Base-by-base conservation (phyloP, 2,329 filamentous ascomycete genomes). In the Calonectria leucothoes region DNA sequence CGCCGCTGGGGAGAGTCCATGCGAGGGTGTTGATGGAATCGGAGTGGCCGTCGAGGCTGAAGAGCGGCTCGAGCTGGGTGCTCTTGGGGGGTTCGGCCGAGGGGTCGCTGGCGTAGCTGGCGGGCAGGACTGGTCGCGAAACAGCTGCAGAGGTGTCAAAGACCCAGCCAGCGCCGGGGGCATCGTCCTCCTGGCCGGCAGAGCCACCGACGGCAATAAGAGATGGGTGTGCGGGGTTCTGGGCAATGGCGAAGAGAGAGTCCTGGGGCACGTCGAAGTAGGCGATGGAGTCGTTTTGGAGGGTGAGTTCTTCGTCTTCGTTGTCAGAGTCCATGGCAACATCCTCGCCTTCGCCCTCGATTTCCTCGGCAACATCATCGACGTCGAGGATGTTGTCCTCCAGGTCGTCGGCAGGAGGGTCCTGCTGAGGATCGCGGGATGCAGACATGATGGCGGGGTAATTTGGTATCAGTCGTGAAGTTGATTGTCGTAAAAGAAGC, bases 221-320 rank as follows among this genome's bases (percentile, higher is more conserved):
- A 25, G 92, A 89, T 7, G 93, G 91, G 82, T 94, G 89, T 8
- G 92, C 87, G 5, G 97, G 97, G 83, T 99, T 97, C 83, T 98
- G 95, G 23, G 96, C 95, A 83, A 99, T 97, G 85, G 94, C 92
- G 88, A 98, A 99, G 81, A 99, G 94, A 74, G 94, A 96, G 89
- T 98, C 95, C 79, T 92, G 94, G 87, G 98, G 95, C 42, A 87
- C 85, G 87, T 98, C 97, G 82, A 98, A 98, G 88, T 98, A 96
- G 73, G 95, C 96, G 77, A 93, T 89, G 77, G 95, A 97, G 88
- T 99, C 96, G 88, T 98, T 99, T 75, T 97, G 92, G 8, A 98
- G 89, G 51, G 91, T 86, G 51, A 98, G 92, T 83, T 97, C 95
- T 78, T 96, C n/a, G n/a, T n/a, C 94, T 77, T 94, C 93, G 68